phyloP scores from a whole-genome alignment of 768 basidiomycete species.

The Asterophora parasitica region DNA sequence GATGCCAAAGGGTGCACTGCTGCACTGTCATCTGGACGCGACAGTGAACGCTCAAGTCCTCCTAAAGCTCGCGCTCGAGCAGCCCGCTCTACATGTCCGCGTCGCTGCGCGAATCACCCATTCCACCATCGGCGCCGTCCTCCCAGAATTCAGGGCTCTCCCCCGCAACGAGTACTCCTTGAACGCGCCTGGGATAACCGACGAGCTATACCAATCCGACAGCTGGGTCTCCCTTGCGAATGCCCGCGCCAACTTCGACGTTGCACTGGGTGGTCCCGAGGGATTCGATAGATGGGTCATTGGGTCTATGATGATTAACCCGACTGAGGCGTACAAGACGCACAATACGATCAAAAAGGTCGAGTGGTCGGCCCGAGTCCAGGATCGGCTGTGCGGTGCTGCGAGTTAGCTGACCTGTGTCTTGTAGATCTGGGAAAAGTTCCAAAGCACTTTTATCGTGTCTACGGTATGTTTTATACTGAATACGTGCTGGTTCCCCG shows the following conservation, averaged over 20 bases:
- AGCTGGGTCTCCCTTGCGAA: conserved; percentile 51
- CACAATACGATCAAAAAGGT: conserved; percentile 70
- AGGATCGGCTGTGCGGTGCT: neutral
- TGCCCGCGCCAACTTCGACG: conserved; percentile 51
- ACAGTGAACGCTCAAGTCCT: conserved; percentile 54
- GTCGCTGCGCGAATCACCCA: conserved; percentile 34
- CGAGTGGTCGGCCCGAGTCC: neutral
- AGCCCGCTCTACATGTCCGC: conserved; percentile 60
- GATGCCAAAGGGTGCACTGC: conserved; percentile 80
- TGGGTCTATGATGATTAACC: conserved; percentile 59
- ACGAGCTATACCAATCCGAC: conserved; percentile 36
- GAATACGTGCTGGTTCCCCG: too few relatives aligned
- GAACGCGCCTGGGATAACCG: conserved; percentile 31
- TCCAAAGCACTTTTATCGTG: conserved; percentile 48
- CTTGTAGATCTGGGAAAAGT: conserved; percentile 72
- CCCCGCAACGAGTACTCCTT: conserved; percentile 29
- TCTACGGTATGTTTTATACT: conserved; percentile 34
- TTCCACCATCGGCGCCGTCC: conserved; percentile 33
- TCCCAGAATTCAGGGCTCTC: conserved; percentile 53
- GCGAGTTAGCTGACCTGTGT: neutral
- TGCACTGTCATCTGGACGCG: conserved; percentile 75
- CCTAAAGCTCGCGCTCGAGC: conserved; percentile 47
- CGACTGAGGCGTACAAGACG: conserved; percentile 65
- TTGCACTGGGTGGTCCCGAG: conserved; percentile 49
- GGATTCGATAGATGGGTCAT: conserved; percentile 69